A percentile compares a stretch with the other conserved stretches of the same genome.
Conservation (phyloP, 495 filamentous ascomycete species). For the Hypoxylon trugodes region DNA sequence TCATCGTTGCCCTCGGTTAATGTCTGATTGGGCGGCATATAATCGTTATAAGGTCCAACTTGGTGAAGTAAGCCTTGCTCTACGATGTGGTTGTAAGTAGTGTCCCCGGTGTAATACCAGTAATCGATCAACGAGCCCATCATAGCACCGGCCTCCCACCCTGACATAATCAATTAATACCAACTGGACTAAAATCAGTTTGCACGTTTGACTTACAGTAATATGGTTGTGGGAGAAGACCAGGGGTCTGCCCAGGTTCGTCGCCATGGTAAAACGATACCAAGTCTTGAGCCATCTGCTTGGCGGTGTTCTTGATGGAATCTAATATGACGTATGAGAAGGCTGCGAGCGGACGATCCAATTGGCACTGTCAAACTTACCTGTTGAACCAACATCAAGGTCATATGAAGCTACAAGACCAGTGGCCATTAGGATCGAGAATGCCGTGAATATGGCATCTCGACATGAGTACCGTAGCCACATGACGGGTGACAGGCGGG, state of each 20-base stretch:
- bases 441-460: conserved; percentile 23
- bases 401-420: conserved; percentile 28
- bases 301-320: conserved; percentile 70
- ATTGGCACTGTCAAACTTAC: conserved; percentile 6
- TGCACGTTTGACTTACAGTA: conserved; percentile 48
- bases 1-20: conserved; percentile 73
- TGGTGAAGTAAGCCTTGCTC: conserved; percentile 66
- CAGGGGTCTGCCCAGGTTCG: conserved; percentile 62
- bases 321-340: conserved; percentile 53
- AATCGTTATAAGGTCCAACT: conserved; percentile 64
- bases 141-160: conserved; percentile 85
- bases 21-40: conserved; percentile 70
- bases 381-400: conserved; percentile 28
- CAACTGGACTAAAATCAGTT: not conserved
- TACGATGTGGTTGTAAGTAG: conserved; percentile 65
- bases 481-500: conserved; percentile 18
- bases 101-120: conserved; percentile 71
- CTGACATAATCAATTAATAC: conserved; percentile 60
- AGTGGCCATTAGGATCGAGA: conserved; percentile 19
- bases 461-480: conserved; percentile 26
- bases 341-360: not conserved
- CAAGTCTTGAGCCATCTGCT: conserved; percentile 66
- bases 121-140: conserved; percentile 75
- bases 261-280: conserved; percentile 75
- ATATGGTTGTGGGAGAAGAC: conserved; percentile 56